These are phyloP conservation scores for Jamesozyma hellenica DNA, from an alignment of 805 yeast genomes.

Conservation along the genomic window DNA sequence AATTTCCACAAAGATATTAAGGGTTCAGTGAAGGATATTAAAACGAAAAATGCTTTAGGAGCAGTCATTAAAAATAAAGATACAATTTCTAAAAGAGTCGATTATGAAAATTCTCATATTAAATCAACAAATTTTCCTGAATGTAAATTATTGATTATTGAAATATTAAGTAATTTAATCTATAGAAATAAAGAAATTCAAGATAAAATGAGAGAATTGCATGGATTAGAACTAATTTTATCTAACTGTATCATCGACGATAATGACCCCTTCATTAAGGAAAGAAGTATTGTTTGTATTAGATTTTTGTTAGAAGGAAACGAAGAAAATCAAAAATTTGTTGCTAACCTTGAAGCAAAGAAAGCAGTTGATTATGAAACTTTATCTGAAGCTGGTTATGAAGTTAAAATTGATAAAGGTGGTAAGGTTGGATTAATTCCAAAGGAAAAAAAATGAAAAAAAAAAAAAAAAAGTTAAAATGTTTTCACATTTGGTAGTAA, in stretches of 20 bases:
- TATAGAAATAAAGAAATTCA: slow-evolving; percentile 48
- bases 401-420: slow-evolving; percentile 50
- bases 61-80: slow-evolving; percentile 26
- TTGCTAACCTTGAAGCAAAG: slow-evolving; percentile 67
- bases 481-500: too few relatives aligned
- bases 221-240: slow-evolving; percentile 61
- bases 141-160: slow-evolving; percentile 56
- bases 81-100: slow-evolving; percentile 17
- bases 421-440: slow-evolving; percentile 56
- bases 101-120: slow-evolving; percentile 12
- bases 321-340: slow-evolving; percentile 61
- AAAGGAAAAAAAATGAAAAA: slow-evolving; percentile 1
- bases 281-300: slow-evolving; percentile 71
- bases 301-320: slow-evolving; percentile 59
- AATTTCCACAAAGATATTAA: slow-evolving; percentile 23
- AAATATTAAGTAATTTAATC: slow-evolving; percentile 50
- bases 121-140: slow-evolving; percentile 44
- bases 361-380: slow-evolving; percentile 49
- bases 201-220: slow-evolving; percentile 51
- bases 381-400: slow-evolving; percentile 66
- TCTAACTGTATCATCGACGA: slow-evolving; percentile 80
- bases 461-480: too few relatives aligned
- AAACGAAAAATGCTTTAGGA: slow-evolving; percentile 17
- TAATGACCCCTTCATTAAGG: slow-evolving; percentile 81
- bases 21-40: slow-evolving; percentile 14